Percentiles rank a stretch among this genome's conserved stretches.
phyloP scores from a whole-genome alignment of 106 monocot species.

The Dioscorea dumetorum region DNA sequence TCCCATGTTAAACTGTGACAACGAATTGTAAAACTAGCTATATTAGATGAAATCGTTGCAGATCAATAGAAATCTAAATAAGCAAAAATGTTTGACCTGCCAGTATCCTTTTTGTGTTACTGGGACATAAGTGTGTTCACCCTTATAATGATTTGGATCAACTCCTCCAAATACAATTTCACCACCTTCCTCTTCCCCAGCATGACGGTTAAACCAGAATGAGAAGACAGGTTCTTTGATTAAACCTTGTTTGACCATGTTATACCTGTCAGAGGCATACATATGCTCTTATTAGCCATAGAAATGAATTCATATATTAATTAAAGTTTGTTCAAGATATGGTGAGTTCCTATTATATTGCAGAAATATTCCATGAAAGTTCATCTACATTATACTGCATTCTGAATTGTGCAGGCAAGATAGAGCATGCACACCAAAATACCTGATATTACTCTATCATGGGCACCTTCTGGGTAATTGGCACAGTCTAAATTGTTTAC shows the following conservation, averaged over 20 bases:
- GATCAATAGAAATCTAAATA: background rate
- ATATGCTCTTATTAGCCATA: background rate
- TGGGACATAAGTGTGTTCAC: slow-evolving; percentile 85
- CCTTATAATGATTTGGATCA: slow-evolving; percentile 79
- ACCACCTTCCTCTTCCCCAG: slow-evolving; percentile 69
- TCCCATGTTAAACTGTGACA: slow-evolving; percentile 85
- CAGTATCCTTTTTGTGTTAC: slow-evolving; percentile 94
- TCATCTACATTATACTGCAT: no score
- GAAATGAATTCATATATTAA: background rate
- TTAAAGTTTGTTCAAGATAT: no score
- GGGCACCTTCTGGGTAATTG: no score
- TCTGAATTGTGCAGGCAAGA: no score
- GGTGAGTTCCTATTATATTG: no score
- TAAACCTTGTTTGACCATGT: slow-evolving; percentile 80
- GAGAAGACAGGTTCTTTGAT: slow-evolving; percentile 84
- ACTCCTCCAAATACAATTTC: slow-evolving; percentile 93
- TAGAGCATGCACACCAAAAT: no score
- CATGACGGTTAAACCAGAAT: slow-evolving; percentile 91
- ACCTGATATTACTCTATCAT: no score
- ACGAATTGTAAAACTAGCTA: background rate
- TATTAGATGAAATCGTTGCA: background rate
- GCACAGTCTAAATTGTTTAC: no score
- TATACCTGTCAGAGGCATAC: slow-evolving; percentile 44
- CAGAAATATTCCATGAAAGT: no score
- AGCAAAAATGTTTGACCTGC: slow-evolving; percentile 43